phyloP scores from a whole-genome alignment of 495 filamentous ascomycete genomes.

The Filosporella fistucella region DNA sequence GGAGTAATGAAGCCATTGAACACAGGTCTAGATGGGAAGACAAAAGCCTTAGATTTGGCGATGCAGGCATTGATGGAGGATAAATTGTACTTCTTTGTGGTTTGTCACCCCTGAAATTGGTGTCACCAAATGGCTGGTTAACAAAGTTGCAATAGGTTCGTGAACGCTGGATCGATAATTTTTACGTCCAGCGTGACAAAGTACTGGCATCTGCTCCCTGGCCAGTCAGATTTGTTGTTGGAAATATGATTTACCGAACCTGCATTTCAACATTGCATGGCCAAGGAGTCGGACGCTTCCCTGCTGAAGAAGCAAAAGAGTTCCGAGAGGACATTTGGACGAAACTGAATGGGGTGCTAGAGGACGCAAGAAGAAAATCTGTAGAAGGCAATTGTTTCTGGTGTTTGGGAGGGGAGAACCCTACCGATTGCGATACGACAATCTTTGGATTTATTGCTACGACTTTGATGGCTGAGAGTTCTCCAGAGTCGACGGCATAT shows the following conservation, averaged over 20 bases:
- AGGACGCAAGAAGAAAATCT: conserved; percentile 2
- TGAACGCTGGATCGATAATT: conserved; percentile 57
- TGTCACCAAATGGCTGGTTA: not conserved
- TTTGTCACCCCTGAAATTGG: conserved; percentile 22
- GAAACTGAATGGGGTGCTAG: conserved; percentile 35
- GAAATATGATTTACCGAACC: conserved; percentile 42
- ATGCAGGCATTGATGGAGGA: conserved; percentile 55
- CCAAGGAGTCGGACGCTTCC: conserved; percentile 50
- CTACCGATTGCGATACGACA: conserved; percentile 52
- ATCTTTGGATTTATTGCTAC: conserved; percentile 54
- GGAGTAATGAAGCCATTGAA: conserved; percentile 46
- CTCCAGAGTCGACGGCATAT: conserved; percentile 37
- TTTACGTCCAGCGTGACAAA: conserved; percentile 53
- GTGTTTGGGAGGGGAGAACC: conserved; percentile 47
- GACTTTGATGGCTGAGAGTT: conserved; percentile 33
- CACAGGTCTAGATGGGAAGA: conserved; percentile 25
- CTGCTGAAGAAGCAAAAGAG: conserved; percentile 38
- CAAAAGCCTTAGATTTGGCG: conserved; percentile 44
- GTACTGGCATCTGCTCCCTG: conserved; percentile 44
- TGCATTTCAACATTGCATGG: conserved; percentile 38
- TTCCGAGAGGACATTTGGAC: conserved; percentile 51
- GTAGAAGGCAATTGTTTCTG: conserved; percentile 38
- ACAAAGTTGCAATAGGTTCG: conserved; percentile 22
- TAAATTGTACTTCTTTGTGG: conserved; percentile 51
- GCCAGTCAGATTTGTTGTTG: conserved; percentile 48